Evolutionary conservation across 2,329 filamentous ascomycete genomes (phyloP).

Genomic region (Hymenotorrendiella dingleyae): DNA sequence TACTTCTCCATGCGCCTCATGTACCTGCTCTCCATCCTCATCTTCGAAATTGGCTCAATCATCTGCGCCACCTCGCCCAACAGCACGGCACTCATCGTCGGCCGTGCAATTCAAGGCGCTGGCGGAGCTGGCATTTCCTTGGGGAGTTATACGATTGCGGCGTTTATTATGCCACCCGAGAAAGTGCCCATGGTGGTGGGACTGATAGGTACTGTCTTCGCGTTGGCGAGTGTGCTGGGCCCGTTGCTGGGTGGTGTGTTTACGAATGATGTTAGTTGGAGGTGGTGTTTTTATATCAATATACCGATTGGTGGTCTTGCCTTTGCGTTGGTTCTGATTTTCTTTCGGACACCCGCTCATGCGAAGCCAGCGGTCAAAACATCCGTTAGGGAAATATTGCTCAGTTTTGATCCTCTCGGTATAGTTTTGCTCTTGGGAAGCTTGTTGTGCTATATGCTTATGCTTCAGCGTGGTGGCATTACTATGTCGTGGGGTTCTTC

Average conservation of each 20-base stretch:
- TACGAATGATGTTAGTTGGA: slow-evolving; percentile 3
- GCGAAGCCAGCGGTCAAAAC: slow-evolving; percentile 35
- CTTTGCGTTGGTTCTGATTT: slow-evolving; percentile 31
- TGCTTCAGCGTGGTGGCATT: slow-evolving; percentile 38
- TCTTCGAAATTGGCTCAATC: too few species aligned
- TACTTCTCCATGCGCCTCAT: too few species aligned
- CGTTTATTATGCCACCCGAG: slow-evolving; percentile 24
- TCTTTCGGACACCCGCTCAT: slow-evolving; percentile 38
- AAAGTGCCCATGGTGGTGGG: not conserved
- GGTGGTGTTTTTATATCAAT: slow-evolving; percentile 31
- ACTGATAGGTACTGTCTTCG: slow-evolving; percentile 16
- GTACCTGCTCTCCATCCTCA: too few species aligned
- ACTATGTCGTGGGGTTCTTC: slow-evolving; percentile 37
- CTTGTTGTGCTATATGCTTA: slow-evolving; percentile 36
- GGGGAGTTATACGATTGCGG: slow-evolving; percentile 38
- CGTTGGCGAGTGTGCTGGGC: slow-evolving; percentile 17
- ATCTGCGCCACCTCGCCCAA: too few species aligned
- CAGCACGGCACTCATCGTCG: not conserved
- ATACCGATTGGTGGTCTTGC: slow-evolving; percentile 35
- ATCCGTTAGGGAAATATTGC: slow-evolving; percentile 36
- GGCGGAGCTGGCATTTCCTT: slow-evolving; percentile 26
- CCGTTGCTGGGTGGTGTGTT: slow-evolving; percentile 13
- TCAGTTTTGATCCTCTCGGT: slow-evolving; percentile 40
- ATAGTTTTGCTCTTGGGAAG: slow-evolving; percentile 38
- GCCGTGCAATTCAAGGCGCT: slow-evolving; percentile 24